These are phyloP conservation scores for Parathielavia hyrcaniae DNA, from an alignment of 495 filamentous ascomycete genomes.

Conservation along the genomic window DNA sequence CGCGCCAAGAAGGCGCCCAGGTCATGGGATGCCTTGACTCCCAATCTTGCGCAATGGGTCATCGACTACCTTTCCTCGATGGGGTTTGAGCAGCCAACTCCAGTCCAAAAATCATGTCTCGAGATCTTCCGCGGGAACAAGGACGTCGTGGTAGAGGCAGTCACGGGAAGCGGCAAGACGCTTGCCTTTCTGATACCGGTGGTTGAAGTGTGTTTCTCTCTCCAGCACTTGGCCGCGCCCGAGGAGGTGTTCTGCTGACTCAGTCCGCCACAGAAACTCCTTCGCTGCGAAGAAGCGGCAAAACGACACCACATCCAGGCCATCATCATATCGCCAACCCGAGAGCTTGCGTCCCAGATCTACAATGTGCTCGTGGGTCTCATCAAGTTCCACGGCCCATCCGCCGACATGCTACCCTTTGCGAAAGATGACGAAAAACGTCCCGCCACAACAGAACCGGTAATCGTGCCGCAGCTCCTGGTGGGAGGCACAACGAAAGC, in stretches of 20 bases:
- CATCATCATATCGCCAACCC: conserved; percentile 86
- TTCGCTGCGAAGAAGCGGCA: conserved; percentile 62
- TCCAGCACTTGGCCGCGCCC: neutral
- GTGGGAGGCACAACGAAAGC: conserved; percentile 77
- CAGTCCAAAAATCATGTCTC: conserved; percentile 89
- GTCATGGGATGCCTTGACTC: conserved; percentile 67
- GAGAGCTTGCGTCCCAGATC: conserved; percentile 89
- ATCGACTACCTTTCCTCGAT: conserved; percentile 75
- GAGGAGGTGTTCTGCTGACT: neutral
- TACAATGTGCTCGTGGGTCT: conserved; percentile 71
- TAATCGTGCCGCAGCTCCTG: conserved; percentile 77
- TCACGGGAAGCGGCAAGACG: conserved; percentile 94
- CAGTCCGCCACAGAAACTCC: conserved; percentile 45
- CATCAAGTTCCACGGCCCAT: conserved; percentile 73
- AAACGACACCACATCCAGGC: conserved; percentile 85
- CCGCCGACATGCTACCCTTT: conserved; percentile 53
- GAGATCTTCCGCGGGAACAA: conserved; percentile 90
- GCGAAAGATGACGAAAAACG: conserved; percentile 47
- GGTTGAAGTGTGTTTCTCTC: conserved; percentile 48
- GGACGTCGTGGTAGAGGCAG: conserved; percentile 95
- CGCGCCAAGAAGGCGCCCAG: conserved; percentile 44
- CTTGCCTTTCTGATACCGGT: conserved; percentile 85
- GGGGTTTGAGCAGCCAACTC: conserved; percentile 84
- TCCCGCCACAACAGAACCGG: conserved; percentile 45
- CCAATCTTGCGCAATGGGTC: conserved; percentile 79